Evolutionary conservation across 257 asterid genomes (phyloP), one percentile per base, ranked within the genome.

Genomic region (Nicotiana tabacum): DNA sequence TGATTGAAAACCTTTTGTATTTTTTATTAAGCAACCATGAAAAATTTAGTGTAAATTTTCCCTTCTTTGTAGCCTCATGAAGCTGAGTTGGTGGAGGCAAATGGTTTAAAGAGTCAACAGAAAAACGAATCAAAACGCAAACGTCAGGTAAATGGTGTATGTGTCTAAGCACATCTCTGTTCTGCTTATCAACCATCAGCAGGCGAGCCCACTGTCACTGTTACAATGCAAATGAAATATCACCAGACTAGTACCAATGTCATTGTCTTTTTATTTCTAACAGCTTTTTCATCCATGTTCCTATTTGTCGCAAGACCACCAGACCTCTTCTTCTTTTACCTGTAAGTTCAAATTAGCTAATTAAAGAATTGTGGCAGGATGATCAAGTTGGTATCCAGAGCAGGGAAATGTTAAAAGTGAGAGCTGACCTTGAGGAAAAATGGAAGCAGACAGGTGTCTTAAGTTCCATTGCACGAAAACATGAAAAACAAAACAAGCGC

Each of bases 371-470:
- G 33, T 86, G 86, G 62, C 92, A 94, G 99, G 94, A 90, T 83
- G 84, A 85, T 78, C 89, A 88, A 78, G 90, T 90, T 39, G 97
- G 95, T 83, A 76, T 7, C 39, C 97, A 93, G 88, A 96, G 98
- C 91, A 81, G 70, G 87, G 95, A 92, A 90, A 96, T 94, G 98
- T 87, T 96, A 67, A 96, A 92, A 91, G 83, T 92, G 78, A 89
- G 99, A 89, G 97, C 96, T 72, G 91, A 90, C 74, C 97, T 94
- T 60, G 99, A 96, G 88, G 95, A 93, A 86, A 96, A 90, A 86
- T 77, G 94, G 89, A 94, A 86, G 90, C 91, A 92, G 84, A 93
- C 89, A 81, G 98, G 98, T 87, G 83, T 92, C 83, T 90, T 87
- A 72, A 87, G 85, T 85, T 92, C 96, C 83, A 83, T 89, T 81